Evolutionary conservation across 2,329 filamentous ascomycete genomes (phyloP), one percentile per base, ranked within the genome.

Genomic region (Fusarium multiceps): DNA sequence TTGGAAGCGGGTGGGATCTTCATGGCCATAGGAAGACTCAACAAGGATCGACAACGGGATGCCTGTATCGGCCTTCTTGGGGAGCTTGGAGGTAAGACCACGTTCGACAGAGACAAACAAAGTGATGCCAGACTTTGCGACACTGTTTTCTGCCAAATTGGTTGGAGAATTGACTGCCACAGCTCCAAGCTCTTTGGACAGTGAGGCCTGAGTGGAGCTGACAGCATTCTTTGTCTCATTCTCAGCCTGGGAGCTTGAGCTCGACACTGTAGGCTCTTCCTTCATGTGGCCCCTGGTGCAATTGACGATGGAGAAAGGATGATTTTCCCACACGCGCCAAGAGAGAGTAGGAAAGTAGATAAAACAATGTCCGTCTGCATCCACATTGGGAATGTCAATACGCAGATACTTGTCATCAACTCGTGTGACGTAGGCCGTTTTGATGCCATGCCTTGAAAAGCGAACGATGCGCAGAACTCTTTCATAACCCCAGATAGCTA

Each of bases 291-390:
- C 62, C 13, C 57, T 60, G 43, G 68, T 75, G 41, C 55, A 60
- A 20, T 63, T 68, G 10, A 76, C 69, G 4, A 78, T 71, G 4
- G 77, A 79, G 43, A 79, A 79, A 1, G 77, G 77, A 18, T 79
- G 77, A 14, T 74, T 78, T 42, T 79, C 77, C 77, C 77, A 79
- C 4, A 76, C 51, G 5, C 75, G 72, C 77, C 77, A 79, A 4
- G 71, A 76, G 0, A 78, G 49, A 0, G 76, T 76, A 2, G 77
- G 77, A 47, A 77, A 78, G 59, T 77, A 75, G 18, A 72, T 64
- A 20, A 77, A 78, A 23, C 75, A 75, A 54, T 83, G 66, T 0
- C 76, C 77, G 7, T 69, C 45, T 6, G 68, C 68, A 4, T 72
- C 62, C 2, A 78, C 65, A 1, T 69, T 72, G 0, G 76, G 74